These are phyloP conservation scores for Areca catechu DNA, from an alignment of 176 grass and related monocot genomes.

Conservation along the genomic window DNA sequence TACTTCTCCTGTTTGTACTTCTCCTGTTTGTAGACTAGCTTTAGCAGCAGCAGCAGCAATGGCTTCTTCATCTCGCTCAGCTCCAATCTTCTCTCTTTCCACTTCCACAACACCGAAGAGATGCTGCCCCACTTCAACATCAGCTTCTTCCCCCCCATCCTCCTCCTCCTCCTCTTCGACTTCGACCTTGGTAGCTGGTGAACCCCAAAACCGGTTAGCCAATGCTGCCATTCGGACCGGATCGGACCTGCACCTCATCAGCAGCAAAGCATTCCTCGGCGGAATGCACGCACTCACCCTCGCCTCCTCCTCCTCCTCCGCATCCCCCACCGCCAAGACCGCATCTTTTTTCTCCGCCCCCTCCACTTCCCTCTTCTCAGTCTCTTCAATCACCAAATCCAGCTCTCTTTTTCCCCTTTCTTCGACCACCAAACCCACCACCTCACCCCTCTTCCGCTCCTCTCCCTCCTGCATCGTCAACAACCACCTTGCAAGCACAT, in stretches of 20 bases:
- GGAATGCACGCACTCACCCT: conserved; percentile 87
- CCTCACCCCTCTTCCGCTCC: conserved; percentile 30
- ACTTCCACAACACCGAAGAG: not conserved
- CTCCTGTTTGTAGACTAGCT: not conserved
- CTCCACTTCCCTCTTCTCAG: conserved; percentile 3
- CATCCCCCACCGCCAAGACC: conserved; percentile 58
- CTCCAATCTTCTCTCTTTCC: not conserved
- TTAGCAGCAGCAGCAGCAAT: too few species aligned
- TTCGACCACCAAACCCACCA: conserved; percentile 29
- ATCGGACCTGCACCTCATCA: conserved; percentile 94
- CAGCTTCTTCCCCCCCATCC: not conserved
- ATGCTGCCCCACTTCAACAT: conserved; percentile 14
- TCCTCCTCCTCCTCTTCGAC: conserved; percentile 31
- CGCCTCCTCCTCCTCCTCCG: conserved; percentile 69
- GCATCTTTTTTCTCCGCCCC: conserved; percentile 58
- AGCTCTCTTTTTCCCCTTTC: conserved; percentile 41
- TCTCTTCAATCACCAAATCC: conserved; percentile 43
- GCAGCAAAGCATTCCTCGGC: conserved; percentile 74
- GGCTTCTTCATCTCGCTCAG: too few species aligned
- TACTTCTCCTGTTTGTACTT: conserved; percentile 10
- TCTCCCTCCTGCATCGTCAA: conserved; percentile 35
- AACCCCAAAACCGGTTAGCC: conserved; percentile 65
- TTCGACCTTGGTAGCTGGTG: conserved; percentile 44
- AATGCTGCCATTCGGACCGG: conserved; percentile 82
- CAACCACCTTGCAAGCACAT: conserved; percentile 63